phyloP scores from a whole-genome alignment of 140 eudicot species.

The Cichorium intybus region DNA sequence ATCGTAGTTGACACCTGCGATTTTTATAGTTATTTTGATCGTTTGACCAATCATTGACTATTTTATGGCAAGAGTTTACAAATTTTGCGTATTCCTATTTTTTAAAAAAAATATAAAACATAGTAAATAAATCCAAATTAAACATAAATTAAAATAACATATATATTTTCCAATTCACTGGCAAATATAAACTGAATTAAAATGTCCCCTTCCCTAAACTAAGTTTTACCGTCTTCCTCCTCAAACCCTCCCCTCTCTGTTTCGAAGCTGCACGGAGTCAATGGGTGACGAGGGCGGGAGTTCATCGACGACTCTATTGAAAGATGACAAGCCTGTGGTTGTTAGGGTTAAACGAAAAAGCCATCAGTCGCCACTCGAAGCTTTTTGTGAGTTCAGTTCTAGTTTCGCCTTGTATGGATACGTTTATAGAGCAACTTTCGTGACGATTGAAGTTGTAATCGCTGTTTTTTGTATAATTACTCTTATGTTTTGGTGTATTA shows the following conservation, averaged over 20 bases:
- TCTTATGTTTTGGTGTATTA: conserved; percentile 21
- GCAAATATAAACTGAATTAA: too few relatives aligned
- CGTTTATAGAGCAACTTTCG: background rate
- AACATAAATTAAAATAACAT: too few relatives aligned
- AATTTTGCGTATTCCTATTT: too few relatives aligned
- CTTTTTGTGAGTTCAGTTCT: conserved; percentile 54
- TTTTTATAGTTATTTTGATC: too few relatives aligned
- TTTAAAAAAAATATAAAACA: too few relatives aligned
- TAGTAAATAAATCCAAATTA: too few relatives aligned
- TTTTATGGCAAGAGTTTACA: too few relatives aligned
- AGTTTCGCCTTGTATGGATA: background rate
- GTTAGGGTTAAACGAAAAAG: conserved; percentile 89
- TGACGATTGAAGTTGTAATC: background rate
- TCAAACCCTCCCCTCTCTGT: conserved; percentile 7
- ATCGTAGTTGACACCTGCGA: too few relatives aligned
- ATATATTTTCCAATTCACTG: too few relatives aligned
- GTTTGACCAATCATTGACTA: too few relatives aligned
- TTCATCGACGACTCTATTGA: conserved; percentile 28
- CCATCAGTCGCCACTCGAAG: conserved; percentile 77
- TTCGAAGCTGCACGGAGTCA: conserved; percentile 7
- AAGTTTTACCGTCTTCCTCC: background rate
- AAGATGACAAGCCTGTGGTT: conserved; percentile 54
- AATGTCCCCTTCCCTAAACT: too few relatives aligned
- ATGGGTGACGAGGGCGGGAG: conserved; percentile 32
- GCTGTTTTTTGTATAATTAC: background rate